These are phyloP conservation scores for Elsinoe fawcettii DNA, from an alignment of 2,329 filamentous ascomycete species.

Conservation along the genomic window DNA sequence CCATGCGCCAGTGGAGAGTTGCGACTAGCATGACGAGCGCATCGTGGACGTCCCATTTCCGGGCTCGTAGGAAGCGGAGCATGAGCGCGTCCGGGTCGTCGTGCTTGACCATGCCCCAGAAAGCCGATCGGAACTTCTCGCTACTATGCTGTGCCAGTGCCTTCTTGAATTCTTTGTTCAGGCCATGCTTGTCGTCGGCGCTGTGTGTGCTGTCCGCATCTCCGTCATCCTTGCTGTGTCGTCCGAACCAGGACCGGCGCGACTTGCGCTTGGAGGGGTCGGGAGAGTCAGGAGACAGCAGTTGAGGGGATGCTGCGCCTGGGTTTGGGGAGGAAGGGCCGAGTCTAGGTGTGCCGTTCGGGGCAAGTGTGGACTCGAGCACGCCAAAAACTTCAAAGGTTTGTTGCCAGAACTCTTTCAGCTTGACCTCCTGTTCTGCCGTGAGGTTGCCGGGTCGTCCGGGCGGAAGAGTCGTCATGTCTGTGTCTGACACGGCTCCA, in stretches of 20 bases:
- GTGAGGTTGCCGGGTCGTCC: conserved; percentile 83
- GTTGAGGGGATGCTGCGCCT: not conserved
- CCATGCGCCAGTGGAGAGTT: conserved; percentile 83
- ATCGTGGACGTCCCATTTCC: conserved; percentile 92
- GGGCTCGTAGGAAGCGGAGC: conserved; percentile 75
- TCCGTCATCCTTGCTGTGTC: conserved; percentile 30
- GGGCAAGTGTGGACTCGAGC: conserved; percentile 16
- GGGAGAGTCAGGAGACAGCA: not conserved
- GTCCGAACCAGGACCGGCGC: conserved; percentile 61
- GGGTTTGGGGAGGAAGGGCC: conserved; percentile 17
- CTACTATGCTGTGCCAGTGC: conserved; percentile 69
- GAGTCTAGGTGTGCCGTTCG: conserved; percentile 23
- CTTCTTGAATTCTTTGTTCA: conserved; percentile 76
- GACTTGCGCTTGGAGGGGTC: conserved; percentile 58
- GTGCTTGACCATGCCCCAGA: conserved; percentile 93
- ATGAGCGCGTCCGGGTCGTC: conserved; percentile 84
- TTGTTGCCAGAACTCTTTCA: conserved; percentile 77
- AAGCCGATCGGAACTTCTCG: conserved; percentile 67
- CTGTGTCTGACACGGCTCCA: not conserved
- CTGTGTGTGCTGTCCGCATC: conserved; percentile 33
- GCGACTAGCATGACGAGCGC: conserved; percentile 90
- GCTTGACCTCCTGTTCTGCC: conserved; percentile 77
- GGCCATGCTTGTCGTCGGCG: conserved; percentile 82
- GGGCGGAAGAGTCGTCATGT: conserved; percentile 41
- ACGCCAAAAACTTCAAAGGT: conserved; percentile 71